These are phyloP conservation scores for Trichoderma hamatum DNA, from an alignment of 2,329 filamentous ascomycete genomes.

Conservation along the genomic window DNA sequence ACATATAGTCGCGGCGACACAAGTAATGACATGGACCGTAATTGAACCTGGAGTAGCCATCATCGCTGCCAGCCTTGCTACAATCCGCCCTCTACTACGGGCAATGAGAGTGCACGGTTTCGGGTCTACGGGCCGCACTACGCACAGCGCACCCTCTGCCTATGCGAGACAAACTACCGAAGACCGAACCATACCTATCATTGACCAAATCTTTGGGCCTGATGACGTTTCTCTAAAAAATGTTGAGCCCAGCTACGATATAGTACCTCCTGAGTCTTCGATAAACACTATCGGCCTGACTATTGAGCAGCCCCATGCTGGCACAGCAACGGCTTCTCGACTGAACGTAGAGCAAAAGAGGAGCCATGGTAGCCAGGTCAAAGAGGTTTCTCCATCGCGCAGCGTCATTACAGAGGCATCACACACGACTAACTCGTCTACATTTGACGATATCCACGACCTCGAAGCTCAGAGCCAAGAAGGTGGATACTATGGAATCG, in stretches of 20 bases:
- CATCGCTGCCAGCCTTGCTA: conserved; percentile 56
- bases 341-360: conserved; percentile 34
- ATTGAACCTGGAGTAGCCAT: conserved; percentile 60
- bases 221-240: conserved; percentile 43
- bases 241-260: conserved; percentile 31
- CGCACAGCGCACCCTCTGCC: conserved; percentile 38
- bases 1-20: conserved; percentile 49
- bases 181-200: conserved; percentile 29
- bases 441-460: conserved; percentile 38
- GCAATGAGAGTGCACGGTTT: conserved; percentile 53
- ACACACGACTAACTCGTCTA: conserved; percentile 30
- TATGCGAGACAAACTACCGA: conserved; percentile 36
- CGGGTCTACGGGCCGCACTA: conserved; percentile 45
- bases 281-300: conserved; percentile 29
- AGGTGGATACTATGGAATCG: conserved; percentile 30
- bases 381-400: conserved; percentile 33
- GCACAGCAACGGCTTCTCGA: neutral
- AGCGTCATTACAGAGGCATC: conserved; percentile 30
- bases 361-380: conserved; percentile 43
- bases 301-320: conserved; percentile 30
- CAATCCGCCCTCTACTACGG: conserved; percentile 57
- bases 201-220: conserved; percentile 41
- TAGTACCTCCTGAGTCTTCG: conserved; percentile 1
- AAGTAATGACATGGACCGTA: conserved; percentile 60
- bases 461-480: conserved; percentile 41